Evolutionary conservation across 2,329 filamentous ascomycete species (phyloP).

Genomic region (Calonectria henricotiae): DNA sequence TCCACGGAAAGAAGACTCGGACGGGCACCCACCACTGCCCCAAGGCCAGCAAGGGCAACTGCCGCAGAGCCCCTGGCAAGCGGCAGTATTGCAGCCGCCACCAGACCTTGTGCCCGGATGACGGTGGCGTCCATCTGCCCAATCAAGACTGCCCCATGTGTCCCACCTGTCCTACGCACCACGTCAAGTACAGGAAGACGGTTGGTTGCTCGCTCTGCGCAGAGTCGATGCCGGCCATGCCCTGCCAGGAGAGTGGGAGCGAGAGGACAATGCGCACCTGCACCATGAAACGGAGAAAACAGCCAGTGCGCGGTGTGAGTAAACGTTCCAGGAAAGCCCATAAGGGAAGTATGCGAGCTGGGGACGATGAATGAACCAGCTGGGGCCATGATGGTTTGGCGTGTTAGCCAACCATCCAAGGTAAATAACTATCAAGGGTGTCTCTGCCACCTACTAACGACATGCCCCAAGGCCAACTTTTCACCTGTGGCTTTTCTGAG

Average conservation of each 20-base stretch:
- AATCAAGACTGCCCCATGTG: slow-evolving; percentile 20
- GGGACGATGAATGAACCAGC: not conserved
- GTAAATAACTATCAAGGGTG: slow-evolving; percentile 13
- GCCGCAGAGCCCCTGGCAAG: slow-evolving; percentile 18
- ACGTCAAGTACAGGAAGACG: not conserved
- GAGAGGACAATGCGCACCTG: not conserved
- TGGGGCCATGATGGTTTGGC: not conserved
- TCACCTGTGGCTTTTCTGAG: not conserved
- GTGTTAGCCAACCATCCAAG: slow-evolving; percentile 1
- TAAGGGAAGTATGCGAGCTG: not conserved
- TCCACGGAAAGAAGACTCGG: slow-evolving; percentile 15
- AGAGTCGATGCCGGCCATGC: not conserved
- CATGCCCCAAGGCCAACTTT: not conserved
- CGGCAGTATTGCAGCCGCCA: slow-evolving; percentile 21
- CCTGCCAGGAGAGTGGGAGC: not conserved
- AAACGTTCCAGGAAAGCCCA: not conserved
- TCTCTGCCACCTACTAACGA: slow-evolving; percentile 7
- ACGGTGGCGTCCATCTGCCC: slow-evolving; percentile 9
- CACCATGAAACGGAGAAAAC: slow-evolving; percentile 1
- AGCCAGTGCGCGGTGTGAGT: not conserved
- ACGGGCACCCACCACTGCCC: slow-evolving; percentile 22
- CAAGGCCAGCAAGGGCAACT: slow-evolving; percentile 25
- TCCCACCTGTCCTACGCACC: slow-evolving; percentile 29
- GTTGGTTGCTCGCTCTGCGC: slow-evolving; percentile 15
- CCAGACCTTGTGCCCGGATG: slow-evolving; percentile 20